These are phyloP conservation scores for Luffa acutangula DNA, from an alignment of 306 rosid genomes.

Conservation along the genomic window DNA sequence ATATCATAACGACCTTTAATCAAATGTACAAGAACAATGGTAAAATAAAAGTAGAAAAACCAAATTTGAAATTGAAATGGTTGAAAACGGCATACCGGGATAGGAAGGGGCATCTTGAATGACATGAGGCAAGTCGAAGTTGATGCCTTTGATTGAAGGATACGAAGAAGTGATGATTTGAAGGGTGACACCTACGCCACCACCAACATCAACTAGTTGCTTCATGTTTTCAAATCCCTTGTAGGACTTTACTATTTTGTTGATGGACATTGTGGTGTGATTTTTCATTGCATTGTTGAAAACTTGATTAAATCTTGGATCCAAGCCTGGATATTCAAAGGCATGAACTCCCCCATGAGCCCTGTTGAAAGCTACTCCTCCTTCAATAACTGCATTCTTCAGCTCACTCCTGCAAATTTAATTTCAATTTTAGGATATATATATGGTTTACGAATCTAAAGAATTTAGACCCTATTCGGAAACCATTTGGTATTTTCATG, in stretches of 20 bases:
- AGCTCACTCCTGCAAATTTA: constrained; percentile 22
- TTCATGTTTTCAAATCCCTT: constrained; percentile 30
- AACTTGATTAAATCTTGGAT: constrained; percentile 7
- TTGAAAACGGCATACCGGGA: constrained; percentile 19
- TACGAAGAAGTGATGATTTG: constrained; percentile 37
- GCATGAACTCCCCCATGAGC: constrained; percentile 24
- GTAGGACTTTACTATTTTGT: constrained; percentile 28
- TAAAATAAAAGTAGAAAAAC: not conserved
- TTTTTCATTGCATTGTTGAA: constrained; percentile 45
- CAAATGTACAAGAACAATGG: too few relatives aligned
- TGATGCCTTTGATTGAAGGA: constrained; percentile 35
- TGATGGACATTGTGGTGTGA: constrained; percentile 22
- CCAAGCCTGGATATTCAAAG: constrained; percentile 25
- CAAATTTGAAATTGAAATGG: not conserved
- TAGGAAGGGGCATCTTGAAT: constrained; percentile 30
- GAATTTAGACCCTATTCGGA: too few relatives aligned
- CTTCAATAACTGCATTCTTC: constrained; percentile 24
- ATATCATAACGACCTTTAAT: too few relatives aligned
- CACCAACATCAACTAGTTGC: constrained; percentile 26
- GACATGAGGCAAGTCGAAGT: constrained; percentile 40
- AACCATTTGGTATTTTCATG: too few relatives aligned
- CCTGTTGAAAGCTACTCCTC: constrained; percentile 34
- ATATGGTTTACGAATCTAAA: too few relatives aligned
- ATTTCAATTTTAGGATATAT: not conserved
- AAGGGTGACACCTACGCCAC: constrained; percentile 17